A percentile compares a stretch with the other conserved stretches of the same genome.
These are phyloP conservation scores for Ceratobasidium sp. DNA, from an alignment of 1,284 basidiomycete species.

Conservation along the genomic window DNA sequence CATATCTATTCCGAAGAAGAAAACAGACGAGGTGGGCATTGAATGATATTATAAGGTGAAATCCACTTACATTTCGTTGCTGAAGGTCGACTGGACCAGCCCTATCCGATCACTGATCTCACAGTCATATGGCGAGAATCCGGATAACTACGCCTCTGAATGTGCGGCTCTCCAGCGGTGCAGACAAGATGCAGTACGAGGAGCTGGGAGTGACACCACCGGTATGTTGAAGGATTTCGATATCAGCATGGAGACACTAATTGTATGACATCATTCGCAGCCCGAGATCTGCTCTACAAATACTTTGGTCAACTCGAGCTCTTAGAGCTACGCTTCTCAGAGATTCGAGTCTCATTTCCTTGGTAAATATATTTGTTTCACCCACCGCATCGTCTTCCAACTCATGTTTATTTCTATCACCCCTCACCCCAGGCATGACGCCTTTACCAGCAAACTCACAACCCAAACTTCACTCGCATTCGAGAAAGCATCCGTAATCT, in stretches of 20 bases:
- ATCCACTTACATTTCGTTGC: constrained; percentile 57
- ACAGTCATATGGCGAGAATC: constrained; percentile 94
- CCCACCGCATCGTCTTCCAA: constrained; percentile 42
- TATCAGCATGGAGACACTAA: background rate
- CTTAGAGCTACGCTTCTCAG: constrained; percentile 95
- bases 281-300: constrained; percentile 95
- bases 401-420: background rate
- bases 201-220: constrained; percentile 93
- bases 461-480: constrained; percentile 97
- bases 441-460: constrained; percentile 93
- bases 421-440: constrained; percentile 78
- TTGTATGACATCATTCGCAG: constrained; percentile 59
- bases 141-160: constrained; percentile 89
- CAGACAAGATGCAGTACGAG: constrained; percentile 94
- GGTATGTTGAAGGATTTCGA: constrained; percentile 65
- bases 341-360: constrained; percentile 94
- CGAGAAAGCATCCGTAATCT: constrained; percentile 98
- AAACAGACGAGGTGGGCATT: constrained; percentile 72
- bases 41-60: background rate
- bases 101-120: constrained; percentile 90
- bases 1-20: constrained; percentile 82
- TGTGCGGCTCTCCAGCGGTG: constrained; percentile 88
- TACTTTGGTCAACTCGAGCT: constrained; percentile 99
- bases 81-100: constrained; percentile 86
- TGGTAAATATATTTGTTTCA: constrained; percentile 64